Percentiles rank a stretch among this genome's conserved stretches.
Evolutionary conservation across 495 filamentous ascomycete genomes (phyloP).

Genomic region (Cercophora samala): DNA sequence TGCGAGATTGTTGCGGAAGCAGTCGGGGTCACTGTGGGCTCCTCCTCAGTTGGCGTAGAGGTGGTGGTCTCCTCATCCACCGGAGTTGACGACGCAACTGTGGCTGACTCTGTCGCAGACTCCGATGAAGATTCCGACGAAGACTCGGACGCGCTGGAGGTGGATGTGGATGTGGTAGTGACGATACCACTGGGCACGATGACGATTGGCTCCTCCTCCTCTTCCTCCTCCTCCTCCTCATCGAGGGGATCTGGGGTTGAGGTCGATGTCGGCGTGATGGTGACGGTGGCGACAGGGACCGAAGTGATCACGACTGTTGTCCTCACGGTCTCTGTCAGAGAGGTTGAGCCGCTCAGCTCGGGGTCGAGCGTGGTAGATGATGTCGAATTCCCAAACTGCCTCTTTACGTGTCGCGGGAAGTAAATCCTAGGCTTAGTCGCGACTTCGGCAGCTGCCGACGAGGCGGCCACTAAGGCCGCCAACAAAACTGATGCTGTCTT

Average conservation of each 20-base stretch:
- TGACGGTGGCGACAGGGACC: neutral
- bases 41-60: neutral
- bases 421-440: conserved; percentile 53
- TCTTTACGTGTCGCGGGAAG: conserved; percentile 59
- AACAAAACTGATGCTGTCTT: conserved; percentile 49
- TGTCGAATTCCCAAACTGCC: conserved; percentile 46
- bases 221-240: neutral
- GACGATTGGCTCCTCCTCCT: neutral
- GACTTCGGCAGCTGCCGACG: conserved; percentile 45
- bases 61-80: conserved; percentile 1
- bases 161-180: neutral
- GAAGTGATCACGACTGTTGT: conserved; percentile 30
- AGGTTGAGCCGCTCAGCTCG: neutral
- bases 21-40: neutral
- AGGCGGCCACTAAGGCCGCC: conserved; percentile 50
- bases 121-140: neutral
- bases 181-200: conserved; percentile 1
- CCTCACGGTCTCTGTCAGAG: conserved; percentile 24
- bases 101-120: neutral
- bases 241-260: conserved; percentile 3
- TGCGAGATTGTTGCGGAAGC: neutral
- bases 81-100: neutral
- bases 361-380: neutral
- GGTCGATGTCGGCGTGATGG: neutral
- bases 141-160: neutral